Conservation (phyloP, 2,329 filamentous ascomycete species). For the Gaeumannomyces sp. region DNA sequence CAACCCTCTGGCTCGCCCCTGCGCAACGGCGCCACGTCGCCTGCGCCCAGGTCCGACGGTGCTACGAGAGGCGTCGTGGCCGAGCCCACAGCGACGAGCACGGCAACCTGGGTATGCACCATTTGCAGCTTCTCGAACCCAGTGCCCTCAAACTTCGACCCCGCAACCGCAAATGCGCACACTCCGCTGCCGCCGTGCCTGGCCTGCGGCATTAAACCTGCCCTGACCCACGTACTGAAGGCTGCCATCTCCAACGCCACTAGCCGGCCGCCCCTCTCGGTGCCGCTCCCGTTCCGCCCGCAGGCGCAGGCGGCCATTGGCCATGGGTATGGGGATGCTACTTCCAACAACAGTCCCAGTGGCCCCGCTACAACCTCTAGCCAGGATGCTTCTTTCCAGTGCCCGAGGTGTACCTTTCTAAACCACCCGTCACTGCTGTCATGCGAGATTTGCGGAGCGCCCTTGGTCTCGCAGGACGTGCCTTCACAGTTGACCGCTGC, state of each 20-base stretch:
- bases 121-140: conserved; percentile 95
- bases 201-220: conserved; percentile 89
- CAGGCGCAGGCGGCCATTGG: conserved; percentile 6
- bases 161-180: conserved; percentile 68
- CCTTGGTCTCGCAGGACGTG: conserved; percentile 53
- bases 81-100: conserved; percentile 41
- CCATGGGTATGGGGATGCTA: neutral
- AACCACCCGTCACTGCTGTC: conserved; percentile 82
- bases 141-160: conserved; percentile 89
- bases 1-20: conserved; percentile 37
- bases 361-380: conserved; percentile 18
- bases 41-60: conserved; percentile 37
- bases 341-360: conserved; percentile 7
- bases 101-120: conserved; percentile 87
- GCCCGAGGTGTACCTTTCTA: conserved; percentile 85
- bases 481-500: conserved; percentile 34
- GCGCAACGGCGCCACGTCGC: conserved; percentile 38
- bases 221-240: conserved; percentile 75
- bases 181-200: conserved; percentile 82
- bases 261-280: conserved; percentile 37
- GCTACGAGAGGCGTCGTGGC: conserved; percentile 35
- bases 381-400: conserved; percentile 48
- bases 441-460: conserved; percentile 87
- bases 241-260: conserved; percentile 73
- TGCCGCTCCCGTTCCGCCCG: conserved; percentile 27